Conservation (phyloP, 2,329 filamentous ascomycete species). For the Neofusicoccum laricinum region DNA sequence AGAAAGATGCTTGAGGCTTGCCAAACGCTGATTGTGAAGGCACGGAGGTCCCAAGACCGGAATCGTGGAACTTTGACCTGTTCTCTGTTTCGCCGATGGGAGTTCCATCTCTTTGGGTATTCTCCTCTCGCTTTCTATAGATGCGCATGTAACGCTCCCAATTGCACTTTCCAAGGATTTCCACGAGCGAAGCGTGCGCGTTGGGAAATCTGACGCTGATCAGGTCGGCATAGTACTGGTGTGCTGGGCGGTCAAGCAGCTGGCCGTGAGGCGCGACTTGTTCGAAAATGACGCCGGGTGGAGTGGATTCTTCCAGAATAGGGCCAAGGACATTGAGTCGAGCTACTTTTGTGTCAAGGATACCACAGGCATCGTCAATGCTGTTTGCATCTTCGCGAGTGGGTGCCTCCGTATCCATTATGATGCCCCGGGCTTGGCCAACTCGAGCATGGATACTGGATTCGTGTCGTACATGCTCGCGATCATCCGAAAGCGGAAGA, state of each 20-base stretch:
- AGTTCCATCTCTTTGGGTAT: neutral
- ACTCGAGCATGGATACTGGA: neutral
- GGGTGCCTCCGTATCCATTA: neutral
- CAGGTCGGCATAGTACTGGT: conserved; percentile 23
- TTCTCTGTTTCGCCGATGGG: conserved; percentile 2
- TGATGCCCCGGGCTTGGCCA: neutral
- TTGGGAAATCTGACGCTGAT: conserved; percentile 22
- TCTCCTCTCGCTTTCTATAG: conserved; percentile 19
- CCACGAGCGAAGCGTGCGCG: conserved; percentile 13
- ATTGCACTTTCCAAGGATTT: conserved; percentile 21
- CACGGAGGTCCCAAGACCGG: neutral
- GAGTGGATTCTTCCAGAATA: conserved; percentile 8
- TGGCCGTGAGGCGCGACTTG: neutral
- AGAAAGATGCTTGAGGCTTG: neutral
- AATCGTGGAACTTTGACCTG: conserved; percentile 24
- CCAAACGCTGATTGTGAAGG: neutral
- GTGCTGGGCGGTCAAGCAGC: conserved; percentile 15
- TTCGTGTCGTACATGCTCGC: neutral
- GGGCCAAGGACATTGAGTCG: conserved; percentile 15
- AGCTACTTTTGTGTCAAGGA: neutral
- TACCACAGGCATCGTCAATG: neutral
- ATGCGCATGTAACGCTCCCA: conserved; percentile 25
- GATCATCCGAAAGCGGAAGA: neutral
- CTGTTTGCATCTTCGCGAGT: neutral
- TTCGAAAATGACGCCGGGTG: conserved; percentile 2